Evolutionary conservation across 495 filamentous ascomycete species (phyloP), one percentile per base, ranked within the genome.

Genomic region (Neurospora tetrasperma): DNA sequence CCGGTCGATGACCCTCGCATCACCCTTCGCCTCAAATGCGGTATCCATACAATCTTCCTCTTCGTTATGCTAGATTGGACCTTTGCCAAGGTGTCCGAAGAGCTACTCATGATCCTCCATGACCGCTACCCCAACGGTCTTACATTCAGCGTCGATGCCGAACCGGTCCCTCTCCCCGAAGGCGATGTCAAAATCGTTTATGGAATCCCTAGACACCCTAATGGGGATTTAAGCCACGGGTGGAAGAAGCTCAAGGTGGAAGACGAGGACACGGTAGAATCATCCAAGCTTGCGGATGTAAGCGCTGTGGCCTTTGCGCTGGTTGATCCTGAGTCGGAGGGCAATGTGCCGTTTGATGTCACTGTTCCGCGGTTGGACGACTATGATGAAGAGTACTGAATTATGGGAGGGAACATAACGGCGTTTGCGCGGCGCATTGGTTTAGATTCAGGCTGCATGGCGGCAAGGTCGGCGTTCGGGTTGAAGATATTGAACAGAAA

Each of bases 21-120:
- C 81, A 93, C 92, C 12, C 80, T 97, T 44, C 88, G 91, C 38
- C 89, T 97, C 80, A 97, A 97, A 76, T 85, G 91, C 81, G 89
- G 91, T 80, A 91, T 88, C 72, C 90, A 89, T 72, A 97, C 92
- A 38, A 84, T 97, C 76, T 86, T 94, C 76, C 84, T 97, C 40
- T 88, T 92, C 75, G 85, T 90, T 40, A 85, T 88, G 44, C 83
- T 90, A 4, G 83, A 87, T 59, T 85, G 89, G 74, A 78, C 89
- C 39, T 89, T 97, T 76, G 73, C 80, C 23, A 80, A 84, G 2
- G 81, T 93, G 59, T 92, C 91, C 78, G 74, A 86, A 9, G 86
- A 90, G 9, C 87, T 97, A 3, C 84, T 94, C 20, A 78, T 83
- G n/a, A 84, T 82, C 76, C 71, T 87, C 73, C 74, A 77, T 59